Evolutionary conservation across 352 stramenopile species (phyloP), one percentile per base, ranked within the genome.

Genomic region (Phytophthora cactorum): DNA sequence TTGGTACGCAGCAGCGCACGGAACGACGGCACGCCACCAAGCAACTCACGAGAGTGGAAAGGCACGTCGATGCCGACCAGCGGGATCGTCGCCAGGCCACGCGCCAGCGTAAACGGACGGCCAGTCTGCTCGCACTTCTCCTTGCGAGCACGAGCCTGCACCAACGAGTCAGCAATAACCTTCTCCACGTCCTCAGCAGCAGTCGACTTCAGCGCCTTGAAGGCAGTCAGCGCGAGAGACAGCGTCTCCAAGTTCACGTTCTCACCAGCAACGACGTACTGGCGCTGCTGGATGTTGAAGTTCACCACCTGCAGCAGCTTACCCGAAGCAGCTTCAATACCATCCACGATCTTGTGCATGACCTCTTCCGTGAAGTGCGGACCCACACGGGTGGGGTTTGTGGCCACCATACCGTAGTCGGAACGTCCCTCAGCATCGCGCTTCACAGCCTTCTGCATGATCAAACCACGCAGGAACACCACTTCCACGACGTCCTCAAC

Each of bases 301-400:
- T 96, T 97, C 41, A 97, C 88, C 6, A 96, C 84, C 58, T 97
- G 89, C 8, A 95, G 70, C 11, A 97, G 74, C 74, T 95, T 89
- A 39, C 75, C 74, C 1, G 82, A 92, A n/a, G 75, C 72, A 28
- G 68, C 59, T 44, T 77, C 75, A 44, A 97, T 86, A 22, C 70
- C 74, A 39, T 92, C 77, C 4, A 97, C 86, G 27, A 96, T 59
- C 15, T 79, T 74, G 68, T 90, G 78, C 67, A 97, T 77, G n/a
- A 79, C 66, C 8, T 83, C 59, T 59, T 92, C 88, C 11, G 84
- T 90, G 62, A 95, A 93, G 65, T 90, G 78, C 3, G 72, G 71
- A 15, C 87, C 84, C 34, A 96, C 78, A 45, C 90, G 83, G 6
- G 71, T 81, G n/a, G 90, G 90, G 70, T 97, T 95, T 3, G 79